Evolutionary conservation across 2,329 filamentous ascomycete genomes (phyloP).

Genomic region (Fusarium guadeloupense): DNA sequence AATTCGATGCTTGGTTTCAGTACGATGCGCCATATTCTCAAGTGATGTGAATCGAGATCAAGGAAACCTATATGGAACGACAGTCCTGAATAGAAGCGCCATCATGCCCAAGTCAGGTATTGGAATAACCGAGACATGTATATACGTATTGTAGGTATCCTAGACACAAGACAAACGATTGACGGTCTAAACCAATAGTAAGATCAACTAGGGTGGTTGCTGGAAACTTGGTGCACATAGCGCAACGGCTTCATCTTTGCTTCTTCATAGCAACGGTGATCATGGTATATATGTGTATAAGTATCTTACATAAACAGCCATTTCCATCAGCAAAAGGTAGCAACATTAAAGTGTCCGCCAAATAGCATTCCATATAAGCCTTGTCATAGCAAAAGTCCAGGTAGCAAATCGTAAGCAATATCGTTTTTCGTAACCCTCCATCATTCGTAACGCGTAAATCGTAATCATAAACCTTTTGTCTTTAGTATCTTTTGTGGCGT

Average conservation of each 20-base stretch:
- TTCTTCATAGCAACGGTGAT: constrained; percentile 15
- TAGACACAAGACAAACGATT: too few relatives aligned
- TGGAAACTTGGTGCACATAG: too few relatives aligned
- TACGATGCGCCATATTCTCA: background rate
- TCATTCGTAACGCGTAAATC: constrained; percentile 42
- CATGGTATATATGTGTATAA: constrained; percentile 17
- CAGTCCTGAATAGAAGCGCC: background rate
- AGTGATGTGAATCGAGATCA: too few relatives aligned
- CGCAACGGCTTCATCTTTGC: too few relatives aligned
- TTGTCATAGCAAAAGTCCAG: constrained; percentile 29
- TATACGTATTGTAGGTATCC: too few relatives aligned
- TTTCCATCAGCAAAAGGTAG: constrained; percentile 5
- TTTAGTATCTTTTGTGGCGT: constrained; percentile 3
- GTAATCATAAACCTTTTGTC: constrained; percentile 40
- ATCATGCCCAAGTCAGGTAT: background rate
- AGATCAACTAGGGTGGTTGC: too few relatives aligned
- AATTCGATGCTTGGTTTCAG: background rate
- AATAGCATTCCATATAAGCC: constrained; percentile 16
- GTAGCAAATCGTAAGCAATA: constrained; percentile 28
- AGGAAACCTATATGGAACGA: background rate
- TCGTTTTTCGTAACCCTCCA: constrained; percentile 24
- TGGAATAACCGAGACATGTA: too few relatives aligned
- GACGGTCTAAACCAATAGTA: too few relatives aligned
- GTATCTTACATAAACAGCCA: constrained; percentile 36
- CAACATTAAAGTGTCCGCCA: constrained; percentile 29